Base-by-base conservation (phyloP, 495 filamentous ascomycete genomes). In the Rusavskia elegans region DNA sequence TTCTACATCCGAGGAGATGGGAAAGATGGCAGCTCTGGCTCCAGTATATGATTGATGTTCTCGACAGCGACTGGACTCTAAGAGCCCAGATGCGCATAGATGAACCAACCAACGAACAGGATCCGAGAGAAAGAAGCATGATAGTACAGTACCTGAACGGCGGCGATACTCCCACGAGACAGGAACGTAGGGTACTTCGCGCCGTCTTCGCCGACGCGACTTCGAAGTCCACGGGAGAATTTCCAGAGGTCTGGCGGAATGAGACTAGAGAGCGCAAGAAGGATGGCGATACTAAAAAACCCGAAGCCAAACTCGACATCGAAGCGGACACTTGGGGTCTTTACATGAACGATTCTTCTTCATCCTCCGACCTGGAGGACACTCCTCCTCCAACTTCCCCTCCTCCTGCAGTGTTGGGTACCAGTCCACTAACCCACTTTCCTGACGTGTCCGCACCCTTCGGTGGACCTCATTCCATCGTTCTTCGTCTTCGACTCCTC, bases 21-120 rank as follows among this genome's bases (percentile, higher is more conserved):
- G 76, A 75, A 51, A 73, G 78, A 59, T 98, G 92, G 92, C 80
- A 74, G 53, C 63, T 78, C 7, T 94, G 87, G 85, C 70, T 96
- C 5, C 77, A 81, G 27, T 82, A 82, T 40, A 84, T 95, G 78
- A 63, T 95, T 17, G 78, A 86, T 36, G 74, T 85, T 17, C 59
- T 96, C 1, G 79, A 92, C 58, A 71, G 71, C 41, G 92, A 98
- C 59, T 85, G 85, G 74, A 3, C 77, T 82, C 45, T 69, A 88
- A 17, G 42, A 67, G 48, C 55, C 59, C 25, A 42, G 61, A 65
- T 46, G 49, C 38, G 58, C 41, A 46, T 54, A 55, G 53, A 54
- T 16, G 53, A 64, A 29, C 58, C 59, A 49, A 62, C 44, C 30
- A 62, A 67, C 48, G 74, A 17, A 21, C 38, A 59, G 51, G 32